These are phyloP conservation scores for Camelina sativa DNA, from an alignment of 345 rosid species.

Conservation along the genomic window DNA sequence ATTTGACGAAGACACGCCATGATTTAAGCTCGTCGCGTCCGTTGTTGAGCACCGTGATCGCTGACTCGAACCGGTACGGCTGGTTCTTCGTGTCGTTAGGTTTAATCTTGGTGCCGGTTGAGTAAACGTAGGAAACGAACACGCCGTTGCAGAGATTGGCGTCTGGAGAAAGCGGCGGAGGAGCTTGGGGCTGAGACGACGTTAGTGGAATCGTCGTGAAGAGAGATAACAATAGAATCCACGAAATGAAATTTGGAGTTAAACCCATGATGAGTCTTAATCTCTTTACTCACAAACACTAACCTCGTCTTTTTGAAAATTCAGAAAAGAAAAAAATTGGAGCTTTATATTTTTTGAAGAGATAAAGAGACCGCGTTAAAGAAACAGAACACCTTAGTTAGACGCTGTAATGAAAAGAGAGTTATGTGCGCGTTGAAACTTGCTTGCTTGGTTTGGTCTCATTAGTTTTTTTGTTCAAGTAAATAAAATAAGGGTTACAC, in stretches of 20 bases:
- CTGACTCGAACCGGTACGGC: slow-evolving; percentile 86
- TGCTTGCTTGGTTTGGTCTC: not conserved
- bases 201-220: slow-evolving; percentile 41
- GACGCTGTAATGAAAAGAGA: slow-evolving; percentile 40
- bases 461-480: slow-evolving; percentile 20
- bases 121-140: slow-evolving; percentile 64
- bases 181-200: slow-evolving; percentile 50
- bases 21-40: slow-evolving; percentile 72
- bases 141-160: slow-evolving; percentile 70
- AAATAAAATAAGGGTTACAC: not conserved
- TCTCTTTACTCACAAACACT: not conserved
- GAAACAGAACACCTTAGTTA: slow-evolving; percentile 37
- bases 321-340: not conserved
- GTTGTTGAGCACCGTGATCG: slow-evolving; percentile 70
- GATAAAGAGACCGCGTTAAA: slow-evolving; percentile 48
- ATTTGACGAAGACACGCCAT: slow-evolving; percentile 79
- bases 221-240: slow-evolving; percentile 32
- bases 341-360: not conserved
- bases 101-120: slow-evolving; percentile 55
- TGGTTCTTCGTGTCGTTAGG: slow-evolving; percentile 69
- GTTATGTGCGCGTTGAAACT: slow-evolving; percentile 30
- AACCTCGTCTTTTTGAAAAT: not conserved
- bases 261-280: slow-evolving; percentile 38
- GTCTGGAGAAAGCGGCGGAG: slow-evolving; percentile 55
- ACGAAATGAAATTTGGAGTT: slow-evolving; percentile 14